A percentile compares a stretch with the other conserved stretches of the same genome.
These are phyloP conservation scores for Actinomortierella ambigua DNA, from an alignment of 371 early-diverging fungal species.

Conservation along the genomic window DNA sequence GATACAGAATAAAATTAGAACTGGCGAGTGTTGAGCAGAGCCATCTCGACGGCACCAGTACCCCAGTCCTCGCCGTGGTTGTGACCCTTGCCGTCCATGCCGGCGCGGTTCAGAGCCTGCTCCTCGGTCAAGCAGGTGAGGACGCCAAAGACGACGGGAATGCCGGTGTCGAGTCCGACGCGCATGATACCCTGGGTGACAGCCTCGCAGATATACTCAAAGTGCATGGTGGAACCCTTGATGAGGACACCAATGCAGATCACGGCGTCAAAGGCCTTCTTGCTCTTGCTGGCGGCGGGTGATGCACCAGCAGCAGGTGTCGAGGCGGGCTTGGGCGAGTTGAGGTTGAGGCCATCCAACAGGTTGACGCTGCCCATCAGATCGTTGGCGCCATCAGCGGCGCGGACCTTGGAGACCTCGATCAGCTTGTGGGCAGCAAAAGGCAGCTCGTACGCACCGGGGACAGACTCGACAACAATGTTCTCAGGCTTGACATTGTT, in stretches of 20 bases:
- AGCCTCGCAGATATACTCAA: constrained; percentile 96
- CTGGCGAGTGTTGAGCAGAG: constrained; percentile 59
- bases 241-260: constrained; percentile 95
- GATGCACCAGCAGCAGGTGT: constrained; percentile 3
- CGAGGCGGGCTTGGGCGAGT: constrained; percentile 20
- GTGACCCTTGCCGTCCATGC: constrained; percentile 72
- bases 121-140: constrained; percentile 93
- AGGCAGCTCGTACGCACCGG: constrained; percentile 95
- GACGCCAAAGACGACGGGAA: constrained; percentile 96
- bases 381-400: constrained; percentile 59
- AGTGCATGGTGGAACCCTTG: constrained; percentile 97
- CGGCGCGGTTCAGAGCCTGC: constrained; percentile 88
- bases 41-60: constrained; percentile 97
- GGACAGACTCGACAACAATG: constrained; percentile 79
- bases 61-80: constrained; percentile 98
- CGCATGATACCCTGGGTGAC: constrained; percentile 90
- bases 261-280: constrained; percentile 83
- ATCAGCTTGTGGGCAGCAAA: constrained; percentile 86
- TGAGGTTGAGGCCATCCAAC: constrained; percentile 41
- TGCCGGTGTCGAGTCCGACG: constrained; percentile 85
- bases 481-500: constrained; percentile 74
- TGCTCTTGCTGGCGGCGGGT: constrained; percentile 12
- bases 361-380: constrained; percentile 56
- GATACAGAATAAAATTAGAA: constrained; percentile 38
- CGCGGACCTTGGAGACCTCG: constrained; percentile 63